Conservation (phyloP, 805 yeast species). For the Pichia exigua region DNA sequence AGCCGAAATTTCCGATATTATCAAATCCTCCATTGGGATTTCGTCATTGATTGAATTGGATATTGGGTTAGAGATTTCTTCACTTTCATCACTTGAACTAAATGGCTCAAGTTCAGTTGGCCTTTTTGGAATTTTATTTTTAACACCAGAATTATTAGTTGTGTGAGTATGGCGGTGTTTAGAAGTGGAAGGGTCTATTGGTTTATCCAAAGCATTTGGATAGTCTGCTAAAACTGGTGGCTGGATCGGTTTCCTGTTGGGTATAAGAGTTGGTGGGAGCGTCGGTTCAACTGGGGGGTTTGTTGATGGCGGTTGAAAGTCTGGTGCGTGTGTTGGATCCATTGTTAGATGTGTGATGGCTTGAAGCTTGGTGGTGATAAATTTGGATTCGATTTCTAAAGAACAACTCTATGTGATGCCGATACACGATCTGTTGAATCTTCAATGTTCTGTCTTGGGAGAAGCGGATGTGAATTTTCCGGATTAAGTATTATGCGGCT, state of each 20-base stretch:
- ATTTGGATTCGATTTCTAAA: too few relatives aligned
- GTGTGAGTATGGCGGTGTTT: constrained; percentile 1
- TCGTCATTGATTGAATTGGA: not conserved
- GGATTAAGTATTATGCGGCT: not conserved
- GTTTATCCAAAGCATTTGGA: constrained; percentile 66
- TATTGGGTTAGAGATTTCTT: constrained; percentile 2
- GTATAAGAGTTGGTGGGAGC: constrained; percentile 62
- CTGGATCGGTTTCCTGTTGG: constrained; percentile 68
- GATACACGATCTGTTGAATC: not conserved
- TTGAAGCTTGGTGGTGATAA: too few relatives aligned
- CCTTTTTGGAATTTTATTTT: constrained; percentile 32
- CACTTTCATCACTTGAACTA: constrained; percentile 41
- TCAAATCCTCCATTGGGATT: not conserved
- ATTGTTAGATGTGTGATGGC: not conserved
- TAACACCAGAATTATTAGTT: constrained; percentile 3
- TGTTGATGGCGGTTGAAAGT: constrained; percentile 78
- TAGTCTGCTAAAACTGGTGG: constrained; percentile 72
- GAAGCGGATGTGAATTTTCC: not conserved
- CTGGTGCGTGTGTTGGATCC: constrained; percentile 93
- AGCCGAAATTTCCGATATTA: not conserved
- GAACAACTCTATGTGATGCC: not conserved
- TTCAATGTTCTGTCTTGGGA: not conserved
- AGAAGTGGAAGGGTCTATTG: constrained; percentile 34
- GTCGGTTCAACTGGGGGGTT: constrained; percentile 54
- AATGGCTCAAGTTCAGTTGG: constrained; percentile 54